A percentile compares a stretch with the other conserved stretches of the same genome.
Evolutionary conservation across 2,329 filamentous ascomycete genomes (phyloP).

Genomic region (Bipolaris gigantea): DNA sequence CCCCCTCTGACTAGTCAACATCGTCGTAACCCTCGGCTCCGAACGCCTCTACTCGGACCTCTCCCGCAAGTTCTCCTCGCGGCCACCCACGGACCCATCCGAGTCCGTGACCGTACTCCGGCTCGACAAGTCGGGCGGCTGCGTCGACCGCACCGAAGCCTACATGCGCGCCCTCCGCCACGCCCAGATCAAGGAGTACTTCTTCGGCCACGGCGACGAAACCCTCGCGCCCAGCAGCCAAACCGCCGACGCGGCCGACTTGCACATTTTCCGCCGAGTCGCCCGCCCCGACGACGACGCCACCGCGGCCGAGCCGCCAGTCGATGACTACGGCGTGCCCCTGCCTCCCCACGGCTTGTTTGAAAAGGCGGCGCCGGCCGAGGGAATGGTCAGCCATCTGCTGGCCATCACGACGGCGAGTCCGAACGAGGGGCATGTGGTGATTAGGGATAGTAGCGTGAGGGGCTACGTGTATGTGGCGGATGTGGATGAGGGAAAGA

Average conservation of each 20-base stretch:
- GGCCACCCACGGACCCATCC: constrained; percentile 51
- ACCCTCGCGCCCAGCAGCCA: constrained; percentile 86
- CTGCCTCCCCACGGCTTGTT: constrained; percentile 49
- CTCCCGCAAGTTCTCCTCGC: constrained; percentile 64
- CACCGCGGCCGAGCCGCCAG: constrained; percentile 23
- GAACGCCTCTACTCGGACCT: constrained; percentile 76
- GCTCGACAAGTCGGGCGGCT: constrained; percentile 83
- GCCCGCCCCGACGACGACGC: neutral
- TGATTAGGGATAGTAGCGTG: constrained; percentile 77
- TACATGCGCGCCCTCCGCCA: constrained; percentile 77
- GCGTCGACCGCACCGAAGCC: constrained; percentile 70
- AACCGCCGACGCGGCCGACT: constrained; percentile 73
- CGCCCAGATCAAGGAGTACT: constrained; percentile 84
- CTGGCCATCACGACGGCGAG: constrained; percentile 82
- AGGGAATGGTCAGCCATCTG: constrained; percentile 75
- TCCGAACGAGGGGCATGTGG: constrained; percentile 67
- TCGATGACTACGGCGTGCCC: constrained; percentile 14
- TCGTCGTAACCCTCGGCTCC: constrained; percentile 80
- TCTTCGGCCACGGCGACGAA: constrained; percentile 75
- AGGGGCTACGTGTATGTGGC: constrained; percentile 93
- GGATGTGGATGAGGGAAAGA: constrained; percentile 83
- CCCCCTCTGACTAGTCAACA: constrained; percentile 61
- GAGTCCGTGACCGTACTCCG: constrained; percentile 75
- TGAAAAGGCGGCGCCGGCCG: constrained; percentile 65
- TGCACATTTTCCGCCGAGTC: constrained; percentile 72